Evolutionary conservation across 805 yeast genomes (phyloP), one percentile per base, ranked within the genome.

Genomic region (Lipomyces kockii): DNA sequence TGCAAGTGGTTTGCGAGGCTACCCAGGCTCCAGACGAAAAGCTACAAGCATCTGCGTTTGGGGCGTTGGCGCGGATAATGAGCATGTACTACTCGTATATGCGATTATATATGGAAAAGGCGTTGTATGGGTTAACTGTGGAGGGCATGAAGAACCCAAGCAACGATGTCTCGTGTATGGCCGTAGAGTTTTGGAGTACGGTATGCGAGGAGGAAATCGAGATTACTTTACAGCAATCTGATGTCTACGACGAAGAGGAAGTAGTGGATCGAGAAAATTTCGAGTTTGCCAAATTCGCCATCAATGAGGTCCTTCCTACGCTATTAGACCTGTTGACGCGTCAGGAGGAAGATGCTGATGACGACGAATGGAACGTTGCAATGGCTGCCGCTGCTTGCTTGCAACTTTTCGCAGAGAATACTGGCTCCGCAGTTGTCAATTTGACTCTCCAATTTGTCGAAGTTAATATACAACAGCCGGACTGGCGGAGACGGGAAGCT

Each of bases 301-400:
- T 92, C 62, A 83, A 85, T 66, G 95, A 91, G 75, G 95, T 95
- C 35, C 84, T 94, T 66, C 98, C 99, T 51, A 90, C 97, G 37
- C 81, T 95, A 68, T 84, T 95, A 73, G 82, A 85, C 57, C 83
- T 95, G 66, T 84, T 95, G 68, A 90, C 93, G 11, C 86, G 91
- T 78, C 98, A 92, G 79, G 92, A 91, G 77, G 98, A 92, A 65
- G 90, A 92, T 37, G 97, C 90, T 75, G 97, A 91, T 77, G 84
- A 81, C 56, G 99, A 95, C 76, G 96, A 91, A 75, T 95, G 99
- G 99, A 91, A 93, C 68, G 97, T 92, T 54, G 87, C 97, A 9
- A 94, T 94, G 98, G 98, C 98, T 61, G 97, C 99, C 1, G 99
- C 97, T 75, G 93, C 98, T 14, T 95, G 98, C 80, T 82, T 95